Evolutionary conservation across 2,329 filamentous ascomycete genomes (phyloP), one percentile per base, ranked within the genome.

Genomic region (Penicillium sp.): DNA sequence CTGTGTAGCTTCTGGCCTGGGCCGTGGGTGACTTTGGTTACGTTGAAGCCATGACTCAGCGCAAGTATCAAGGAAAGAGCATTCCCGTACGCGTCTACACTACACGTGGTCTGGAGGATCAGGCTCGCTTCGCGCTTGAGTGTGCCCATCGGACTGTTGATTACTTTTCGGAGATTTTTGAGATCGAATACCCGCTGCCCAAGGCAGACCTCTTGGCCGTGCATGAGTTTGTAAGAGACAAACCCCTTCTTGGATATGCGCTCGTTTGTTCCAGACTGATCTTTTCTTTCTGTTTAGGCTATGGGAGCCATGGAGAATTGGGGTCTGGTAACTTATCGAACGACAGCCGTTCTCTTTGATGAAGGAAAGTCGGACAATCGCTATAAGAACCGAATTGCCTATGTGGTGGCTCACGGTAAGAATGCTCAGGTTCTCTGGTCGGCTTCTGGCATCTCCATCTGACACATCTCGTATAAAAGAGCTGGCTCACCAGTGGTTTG

Each of bases 11-110:
- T 27, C 77, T 95, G 24, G 90, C 91, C 20, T 96, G 93, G 93
- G 91, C 92, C 20, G 82, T 96, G 54, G 93, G 93, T 50, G 92
- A 98, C 70, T 97, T 98, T 57, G 92, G 97, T 72, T 95, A 95
- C 63, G 84, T 97, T 47, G 93, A 98, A 74, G 88, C 87, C 46
- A 87, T 88, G 66, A 98, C 93, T 3, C 81, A 89, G 65, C 85
- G 92, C 61, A 85, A 87, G 69, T 97, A 98, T 74, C 88, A 95
- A 53, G 92, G 90, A 65, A 90, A 91, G 75, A 85, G 82, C 65
- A 81, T 98, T 29, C 93, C 93, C 15, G 92, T 97, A 46, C 86
- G 93, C 56, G 91, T 98, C 29, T 98, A 97, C 73, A 96, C 92
- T 1, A 97, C 92, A 8, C 86, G 84, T 55, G 93, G 93, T n/a